Conservation (phyloP, 306 rosid genomes). For the Acacia acuminata region DNA sequence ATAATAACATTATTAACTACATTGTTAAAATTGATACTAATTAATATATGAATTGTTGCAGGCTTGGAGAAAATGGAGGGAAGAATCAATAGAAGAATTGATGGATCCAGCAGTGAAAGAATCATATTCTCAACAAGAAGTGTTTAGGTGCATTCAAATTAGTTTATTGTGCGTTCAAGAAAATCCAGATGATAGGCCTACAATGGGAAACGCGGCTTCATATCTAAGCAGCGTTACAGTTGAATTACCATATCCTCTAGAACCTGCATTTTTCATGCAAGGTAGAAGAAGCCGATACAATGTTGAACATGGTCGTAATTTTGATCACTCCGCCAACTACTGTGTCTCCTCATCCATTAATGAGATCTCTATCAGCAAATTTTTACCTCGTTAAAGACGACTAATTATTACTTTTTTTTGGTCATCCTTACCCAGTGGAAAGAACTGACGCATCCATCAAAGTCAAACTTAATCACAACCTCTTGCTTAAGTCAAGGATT, state of each 20-base stretch:
- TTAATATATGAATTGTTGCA: slow-evolving; percentile 7
- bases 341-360: slow-evolving; percentile 32
- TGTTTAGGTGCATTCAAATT: slow-evolving; percentile 49
- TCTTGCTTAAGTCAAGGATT: no score
- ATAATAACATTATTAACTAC: not conserved
- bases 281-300: slow-evolving; percentile 33
- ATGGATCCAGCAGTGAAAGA: slow-evolving; percentile 41
- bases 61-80: slow-evolving; percentile 63
- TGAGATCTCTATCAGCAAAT: slow-evolving; percentile 22
- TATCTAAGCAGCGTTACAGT: slow-evolving; percentile 39
- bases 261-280: slow-evolving; percentile 59
- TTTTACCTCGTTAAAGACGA: slow-evolving; percentile 30
- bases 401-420: not conserved
- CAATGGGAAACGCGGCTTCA: slow-evolving; percentile 50
- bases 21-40: not conserved
- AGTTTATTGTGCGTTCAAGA: slow-evolving; percentile 72
- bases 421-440: no score
- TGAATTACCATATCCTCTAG: slow-evolving; percentile 52
- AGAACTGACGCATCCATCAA: no score
- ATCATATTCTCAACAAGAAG: slow-evolving; percentile 37
- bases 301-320: slow-evolving; percentile 27
- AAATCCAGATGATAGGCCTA: slow-evolving; percentile 62
- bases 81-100: slow-evolving; percentile 38
- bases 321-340: slow-evolving; percentile 34
- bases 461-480: no score